These are phyloP conservation scores for Starmera quercuum DNA, from an alignment of 805 yeast genomes.

Conservation along the genomic window DNA sequence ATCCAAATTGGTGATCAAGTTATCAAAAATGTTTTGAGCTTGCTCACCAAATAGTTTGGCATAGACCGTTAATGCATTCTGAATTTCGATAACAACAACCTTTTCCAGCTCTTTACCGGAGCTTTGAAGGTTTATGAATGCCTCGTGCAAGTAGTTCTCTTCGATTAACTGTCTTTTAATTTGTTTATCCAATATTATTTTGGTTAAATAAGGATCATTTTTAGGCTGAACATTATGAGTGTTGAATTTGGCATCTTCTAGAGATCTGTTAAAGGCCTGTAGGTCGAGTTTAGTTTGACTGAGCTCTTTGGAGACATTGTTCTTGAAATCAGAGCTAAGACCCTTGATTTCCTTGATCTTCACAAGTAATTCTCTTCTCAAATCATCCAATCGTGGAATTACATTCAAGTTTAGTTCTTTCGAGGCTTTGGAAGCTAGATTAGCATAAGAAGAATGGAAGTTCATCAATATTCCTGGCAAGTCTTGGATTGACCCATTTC, in stretches of 20 bases:
- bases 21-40: constrained; percentile 62
- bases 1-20: constrained; percentile 57
- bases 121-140: constrained; percentile 76
- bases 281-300: constrained; percentile 54
- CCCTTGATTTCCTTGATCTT: constrained; percentile 85
- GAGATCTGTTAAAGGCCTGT: constrained; percentile 46
- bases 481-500: constrained; percentile 78
- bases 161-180: constrained; percentile 71
- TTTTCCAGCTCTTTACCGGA: constrained; percentile 86
- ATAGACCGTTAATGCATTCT: constrained; percentile 68
- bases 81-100: constrained; percentile 81
- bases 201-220: constrained; percentile 78
- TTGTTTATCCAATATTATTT: constrained; percentile 65
- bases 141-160: constrained; percentile 84
- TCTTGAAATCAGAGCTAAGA: constrained; percentile 78
- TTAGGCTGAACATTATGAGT: constrained; percentile 39
- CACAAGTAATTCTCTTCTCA: constrained; percentile 67
- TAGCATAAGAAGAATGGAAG: constrained; percentile 55
- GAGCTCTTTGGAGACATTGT: constrained; percentile 62
- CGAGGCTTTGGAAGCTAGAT: constrained; percentile 48
- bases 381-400: constrained; percentile 59
- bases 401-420: constrained; percentile 55
- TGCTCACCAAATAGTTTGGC: constrained; percentile 67
- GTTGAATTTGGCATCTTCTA: constrained; percentile 50
- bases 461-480: constrained; percentile 63